phyloP scores from a whole-genome alignment of 2,329 filamentous ascomycete species.

The Microdochium bolleyi region DNA sequence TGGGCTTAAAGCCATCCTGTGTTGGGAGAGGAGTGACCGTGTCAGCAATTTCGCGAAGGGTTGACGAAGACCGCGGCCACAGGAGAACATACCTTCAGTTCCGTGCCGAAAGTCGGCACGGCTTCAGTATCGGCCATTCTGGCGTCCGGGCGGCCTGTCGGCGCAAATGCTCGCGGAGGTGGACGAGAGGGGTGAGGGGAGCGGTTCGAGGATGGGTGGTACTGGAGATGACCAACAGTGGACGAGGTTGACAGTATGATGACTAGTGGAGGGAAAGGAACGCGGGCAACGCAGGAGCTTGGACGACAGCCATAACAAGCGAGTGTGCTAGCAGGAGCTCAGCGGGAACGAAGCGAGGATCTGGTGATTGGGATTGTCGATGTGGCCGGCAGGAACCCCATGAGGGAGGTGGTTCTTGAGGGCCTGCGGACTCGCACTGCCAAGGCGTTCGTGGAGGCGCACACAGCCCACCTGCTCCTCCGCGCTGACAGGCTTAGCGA shows the following conservation, averaged over 20 bases:
- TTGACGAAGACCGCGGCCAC: neutral
- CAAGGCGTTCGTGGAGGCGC: neutral
- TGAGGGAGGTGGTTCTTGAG: neutral
- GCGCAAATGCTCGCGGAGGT: neutral
- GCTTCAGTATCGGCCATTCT: conserved; percentile 70
- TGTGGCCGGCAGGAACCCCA: neutral
- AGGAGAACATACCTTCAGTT: conserved; percentile 66
- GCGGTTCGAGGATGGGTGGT: neutral
- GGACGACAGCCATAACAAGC: neutral
- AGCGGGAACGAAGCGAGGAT: neutral
- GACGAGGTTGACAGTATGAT: neutral
- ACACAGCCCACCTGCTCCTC: neutral
- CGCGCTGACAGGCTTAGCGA: neutral
- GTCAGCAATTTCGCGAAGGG: conserved; percentile 2
- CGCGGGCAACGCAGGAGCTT: neutral
- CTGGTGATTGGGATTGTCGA: neutral
- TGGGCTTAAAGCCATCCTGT: conserved; percentile 92
- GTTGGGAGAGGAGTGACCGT: conserved; percentile 4
- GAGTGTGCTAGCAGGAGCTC: neutral
- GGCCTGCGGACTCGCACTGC: neutral
- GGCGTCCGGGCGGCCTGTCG: neutral
- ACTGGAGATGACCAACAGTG: no score
- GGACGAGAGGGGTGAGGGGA: neutral
- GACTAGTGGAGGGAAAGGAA: neutral
- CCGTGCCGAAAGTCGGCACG: conserved; percentile 76